Base-by-base conservation (phyloP, 345 rosid species). In the Dipteronia dyeriana region DNA sequence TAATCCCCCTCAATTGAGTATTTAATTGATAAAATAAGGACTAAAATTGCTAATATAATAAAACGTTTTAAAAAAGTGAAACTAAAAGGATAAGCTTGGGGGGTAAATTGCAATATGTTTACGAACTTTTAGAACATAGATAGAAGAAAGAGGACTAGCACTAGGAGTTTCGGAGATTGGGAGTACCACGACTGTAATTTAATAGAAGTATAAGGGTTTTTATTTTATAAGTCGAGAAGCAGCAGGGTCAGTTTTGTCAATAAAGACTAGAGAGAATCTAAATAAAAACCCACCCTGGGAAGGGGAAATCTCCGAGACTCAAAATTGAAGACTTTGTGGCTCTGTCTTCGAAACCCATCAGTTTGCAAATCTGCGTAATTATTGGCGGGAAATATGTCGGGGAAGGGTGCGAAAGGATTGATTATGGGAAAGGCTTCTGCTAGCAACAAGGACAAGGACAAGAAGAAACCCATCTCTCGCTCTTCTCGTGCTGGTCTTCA, bases 401-500 rank as follows among this genome's bases (percentile, higher is more conserved):
- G 88, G 22, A 88, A 88, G 82, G 91, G 90, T 19, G 90, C 91
- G 14, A 88, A 88, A 76, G 91, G 91, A 76, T 78, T 88, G 84
- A 85, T 85, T 41, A 87, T 73, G 81, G 88, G 85, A 45, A 87
- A 84, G 75, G 54, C 76, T 34, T 76, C 89, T 4, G 82, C 85
- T 60, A 39, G 75, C 53, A 79, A 72, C 70, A 85, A 85, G 76
- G 91, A 80, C 26, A 86, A 86, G 78, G 89, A 89, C 79, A 85
- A 91, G 89, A 90, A 88, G 82, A 87, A 87, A 79, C 94, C 94
- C 43, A 83, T 82, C 72, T 90, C 97, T 79, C 97, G 94, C 76
- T 91, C 97, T 71, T 87, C 92, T 70, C 94, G 97, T 10, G 97
- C 97, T 76, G 97, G 94, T 75, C 92, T 91, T 57, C 97, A 90